Base-by-base conservation (phyloP, 23 red algal species). In the Gracilaria gracilis region DNA sequence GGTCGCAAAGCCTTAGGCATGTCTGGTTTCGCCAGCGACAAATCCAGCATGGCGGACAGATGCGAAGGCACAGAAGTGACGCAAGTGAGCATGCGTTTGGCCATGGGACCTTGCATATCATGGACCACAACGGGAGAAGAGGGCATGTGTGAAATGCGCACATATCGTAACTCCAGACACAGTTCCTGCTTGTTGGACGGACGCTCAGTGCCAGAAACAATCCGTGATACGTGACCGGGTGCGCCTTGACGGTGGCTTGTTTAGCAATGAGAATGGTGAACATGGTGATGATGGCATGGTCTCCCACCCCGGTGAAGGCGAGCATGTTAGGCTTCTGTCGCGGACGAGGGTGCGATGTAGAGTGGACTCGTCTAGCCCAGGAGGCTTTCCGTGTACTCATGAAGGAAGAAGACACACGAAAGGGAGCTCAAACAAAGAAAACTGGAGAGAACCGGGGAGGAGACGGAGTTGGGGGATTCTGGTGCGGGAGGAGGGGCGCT, bases 341-440 rank as follows among this genome's bases (percentile, higher is more conserved):
- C 31, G 46, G 38, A 20, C 72, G 72, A 12, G 40, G 72, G 46
- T 77, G 72, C 17, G 72, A 25, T 40, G 20, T 4, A n/a, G 72
- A 48, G 2, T 16, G 28, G 46, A 42, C 11, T 5, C 62, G 16
- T 50, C 42, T 46, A 32, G 27, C 1, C 24, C 40, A 50, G 42
- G 72, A 81, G 36, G 87, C 34, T 25, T 90, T 90, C 20, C 87
- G 87, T 20, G 67, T 81, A 1, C 75, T 74, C 87, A 90, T 90
- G 34, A 29, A 36, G 2, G 7, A 42, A 55, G 32, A 21, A 13
- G 62, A 35, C 33, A 21, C 9, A 35, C 1, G 20, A 67, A n/a
- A n/a, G n/a, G n/a, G n/a, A n/a, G n/a, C n/a, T n/a, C n/a, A n/a
- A n/a, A n/a, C n/a, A n/a, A n/a, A n/a, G n/a, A n/a, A n/a, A n/a